These are phyloP conservation scores for Backusella australiensis DNA, from an alignment of 192 early-diverging fungal species.

Conservation along the genomic window DNA sequence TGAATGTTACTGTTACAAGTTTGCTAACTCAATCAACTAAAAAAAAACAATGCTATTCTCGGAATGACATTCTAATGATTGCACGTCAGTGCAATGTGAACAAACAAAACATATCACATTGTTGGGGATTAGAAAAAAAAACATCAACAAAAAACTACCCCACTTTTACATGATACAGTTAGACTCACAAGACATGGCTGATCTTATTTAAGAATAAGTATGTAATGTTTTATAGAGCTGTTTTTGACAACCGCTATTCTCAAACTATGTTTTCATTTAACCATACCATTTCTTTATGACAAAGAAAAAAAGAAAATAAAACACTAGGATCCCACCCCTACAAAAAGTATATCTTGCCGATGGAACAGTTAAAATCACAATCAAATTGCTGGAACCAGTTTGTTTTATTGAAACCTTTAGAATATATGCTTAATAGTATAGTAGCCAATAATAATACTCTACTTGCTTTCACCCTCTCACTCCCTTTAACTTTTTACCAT, in stretches of 20 bases:
- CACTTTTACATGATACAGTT: neutral
- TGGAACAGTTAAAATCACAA: neutral
- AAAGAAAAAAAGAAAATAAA: neutral
- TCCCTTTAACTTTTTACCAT: neutral
- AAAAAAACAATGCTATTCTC: neutral
- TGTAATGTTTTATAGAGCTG: neutral
- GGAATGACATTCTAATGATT: constrained; percentile 1
- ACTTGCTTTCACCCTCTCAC: neutral
- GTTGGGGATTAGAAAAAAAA: neutral
- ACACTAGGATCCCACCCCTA: neutral
- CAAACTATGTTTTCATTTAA: neutral
- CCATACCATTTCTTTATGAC: neutral
- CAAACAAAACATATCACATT: constrained; percentile 6
- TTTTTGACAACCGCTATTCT: neutral
- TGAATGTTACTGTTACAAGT: neutral
- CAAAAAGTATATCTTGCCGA: neutral
- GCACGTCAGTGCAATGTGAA: constrained; percentile 5
- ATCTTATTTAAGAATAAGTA: neutral
- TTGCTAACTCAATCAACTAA: neutral
- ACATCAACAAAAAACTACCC: neutral
- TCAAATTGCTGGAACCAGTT: neutral
- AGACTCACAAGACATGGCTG: neutral
- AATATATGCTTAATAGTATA: neutral
- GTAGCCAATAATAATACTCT: neutral
- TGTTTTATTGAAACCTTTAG: neutral